Percentiles rank a stretch among this genome's conserved stretches.
phyloP scores from a whole-genome alignment of 495 filamentous ascomycete species.

The Penicillium nucicola region DNA sequence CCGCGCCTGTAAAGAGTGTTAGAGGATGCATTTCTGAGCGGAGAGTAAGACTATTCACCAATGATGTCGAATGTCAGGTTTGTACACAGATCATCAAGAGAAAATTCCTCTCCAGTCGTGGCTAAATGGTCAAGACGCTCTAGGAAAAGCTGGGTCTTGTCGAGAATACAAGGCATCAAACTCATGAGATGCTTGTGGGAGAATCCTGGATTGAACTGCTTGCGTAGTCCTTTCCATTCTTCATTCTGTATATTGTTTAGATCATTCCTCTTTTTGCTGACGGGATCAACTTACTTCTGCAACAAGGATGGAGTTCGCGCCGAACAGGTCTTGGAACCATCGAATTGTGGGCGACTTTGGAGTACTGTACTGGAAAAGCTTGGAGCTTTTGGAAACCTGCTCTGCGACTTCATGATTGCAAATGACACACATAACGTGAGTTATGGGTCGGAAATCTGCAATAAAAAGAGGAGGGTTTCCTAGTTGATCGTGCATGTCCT shows the following conservation, averaged over 20 bases:
- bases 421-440: conserved; percentile 12
- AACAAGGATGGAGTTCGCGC: not conserved
- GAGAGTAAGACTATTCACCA: conserved; percentile 8
- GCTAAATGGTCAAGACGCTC: conserved; percentile 24
- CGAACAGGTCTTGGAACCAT: not conserved
- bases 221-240: conserved; percentile 38
- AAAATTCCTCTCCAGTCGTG: conserved; percentile 17
- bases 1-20: not conserved
- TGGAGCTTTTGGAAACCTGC: conserved; percentile 31
- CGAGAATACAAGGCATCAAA: conserved; percentile 31
- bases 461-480: conserved; percentile 9
- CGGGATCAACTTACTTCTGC: not conserved
- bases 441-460: conserved; percentile 35
- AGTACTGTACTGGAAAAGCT: conserved; percentile 35
- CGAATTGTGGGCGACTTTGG: conserved; percentile 39
- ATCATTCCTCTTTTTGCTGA: not conserved
- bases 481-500: not conserved
- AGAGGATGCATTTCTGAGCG: too few species aligned
- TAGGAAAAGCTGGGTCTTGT: conserved; percentile 31
- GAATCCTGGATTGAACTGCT: conserved; percentile 39
- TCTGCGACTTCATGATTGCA: conserved; percentile 20
- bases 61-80: conserved; percentile 27
- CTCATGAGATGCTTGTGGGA: conserved; percentile 32
- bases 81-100: conserved; percentile 10
- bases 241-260: conserved; percentile 4